These are phyloP conservation scores for Pseudogymnoascus sp. DNA, from an alignment of 2,329 filamentous ascomycete species.

Conservation along the genomic window DNA sequence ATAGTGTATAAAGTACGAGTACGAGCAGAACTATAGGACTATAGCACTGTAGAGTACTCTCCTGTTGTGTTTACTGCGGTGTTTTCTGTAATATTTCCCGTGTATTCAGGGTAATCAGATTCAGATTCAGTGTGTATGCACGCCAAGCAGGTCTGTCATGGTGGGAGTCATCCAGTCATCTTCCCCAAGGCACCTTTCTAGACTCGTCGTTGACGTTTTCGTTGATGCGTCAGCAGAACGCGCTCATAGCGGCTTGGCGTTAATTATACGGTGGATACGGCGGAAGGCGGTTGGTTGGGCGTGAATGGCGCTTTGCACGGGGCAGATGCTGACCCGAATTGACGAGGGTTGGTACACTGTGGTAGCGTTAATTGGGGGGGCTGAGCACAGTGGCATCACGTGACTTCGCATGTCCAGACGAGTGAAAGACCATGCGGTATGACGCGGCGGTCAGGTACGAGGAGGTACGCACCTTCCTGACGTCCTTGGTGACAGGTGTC, in stretches of 20 bases:
- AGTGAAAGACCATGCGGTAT: not conserved
- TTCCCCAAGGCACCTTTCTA: not conserved
- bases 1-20: not conserved
- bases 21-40: not conserved
- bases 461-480: not conserved
- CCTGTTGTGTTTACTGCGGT: not conserved
- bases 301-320: not conserved
- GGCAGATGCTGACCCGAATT: slow-evolving; percentile 6
- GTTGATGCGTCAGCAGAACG: not conserved
- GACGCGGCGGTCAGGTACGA: not conserved
- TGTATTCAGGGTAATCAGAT: not conserved
- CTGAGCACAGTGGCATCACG: not conserved
- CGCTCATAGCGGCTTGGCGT: not conserved
- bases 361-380: not conserved
- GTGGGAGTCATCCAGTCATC: not conserved
- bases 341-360: not conserved
- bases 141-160: not conserved
- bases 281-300: not conserved
- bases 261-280: slow-evolving; percentile 6
- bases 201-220: not conserved
- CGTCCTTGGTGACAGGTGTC: not conserved
- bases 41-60: not conserved
- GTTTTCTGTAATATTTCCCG: not conserved
- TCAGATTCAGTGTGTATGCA: not conserved
- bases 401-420: not conserved